Conservation (phyloP, 805 yeast genomes). For the Barnettozyma sucrosica region DNA sequence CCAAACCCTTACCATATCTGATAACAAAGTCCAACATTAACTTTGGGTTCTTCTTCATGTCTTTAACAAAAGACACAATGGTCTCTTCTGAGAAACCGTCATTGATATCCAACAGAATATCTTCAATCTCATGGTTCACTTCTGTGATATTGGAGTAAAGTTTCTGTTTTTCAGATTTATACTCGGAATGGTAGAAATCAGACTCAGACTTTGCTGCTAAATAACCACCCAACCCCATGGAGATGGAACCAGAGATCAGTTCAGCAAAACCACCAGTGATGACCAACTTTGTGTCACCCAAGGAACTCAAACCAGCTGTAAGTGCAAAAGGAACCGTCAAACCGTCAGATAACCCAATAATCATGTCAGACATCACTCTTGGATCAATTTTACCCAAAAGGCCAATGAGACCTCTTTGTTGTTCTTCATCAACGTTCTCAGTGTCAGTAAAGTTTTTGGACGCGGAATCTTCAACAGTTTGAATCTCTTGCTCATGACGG, state of each 20-base stretch:
- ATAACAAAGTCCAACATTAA: constrained; percentile 81
- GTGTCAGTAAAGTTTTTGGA: constrained; percentile 6
- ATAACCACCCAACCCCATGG: constrained; percentile 97
- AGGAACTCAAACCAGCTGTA: constrained; percentile 89
- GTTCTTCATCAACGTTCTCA: constrained; percentile 7
- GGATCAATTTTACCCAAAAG: constrained; percentile 64
- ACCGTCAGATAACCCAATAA: constrained; percentile 93
- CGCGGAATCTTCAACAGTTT: constrained; percentile 3
- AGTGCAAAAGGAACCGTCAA: constrained; percentile 97
- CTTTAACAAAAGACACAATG: constrained; percentile 64
- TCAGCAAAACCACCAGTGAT: constrained; percentile 98
- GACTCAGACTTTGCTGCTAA: constrained; percentile 89
- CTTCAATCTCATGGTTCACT: constrained; percentile 74
- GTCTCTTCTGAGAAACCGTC: constrained; percentile 59
- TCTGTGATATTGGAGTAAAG: constrained; percentile 60
- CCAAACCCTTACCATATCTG: constrained; percentile 85
- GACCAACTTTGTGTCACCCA: constrained; percentile 85
- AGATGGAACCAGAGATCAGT: constrained; percentile 91
- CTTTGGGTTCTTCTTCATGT: constrained; percentile 72
- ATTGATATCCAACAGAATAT: constrained; percentile 66
- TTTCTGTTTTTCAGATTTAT: constrained; percentile 60
- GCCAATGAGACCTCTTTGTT: constrained; percentile 10
- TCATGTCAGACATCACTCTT: constrained; percentile 87
- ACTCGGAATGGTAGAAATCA: constrained; percentile 69
- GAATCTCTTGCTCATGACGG: constrained; percentile 5